A percentile compares a stretch with the other conserved stretches of the same genome.
Evolutionary conservation across 2,329 filamentous ascomycete species (phyloP).

Genomic region (Xylaria sp.): DNA sequence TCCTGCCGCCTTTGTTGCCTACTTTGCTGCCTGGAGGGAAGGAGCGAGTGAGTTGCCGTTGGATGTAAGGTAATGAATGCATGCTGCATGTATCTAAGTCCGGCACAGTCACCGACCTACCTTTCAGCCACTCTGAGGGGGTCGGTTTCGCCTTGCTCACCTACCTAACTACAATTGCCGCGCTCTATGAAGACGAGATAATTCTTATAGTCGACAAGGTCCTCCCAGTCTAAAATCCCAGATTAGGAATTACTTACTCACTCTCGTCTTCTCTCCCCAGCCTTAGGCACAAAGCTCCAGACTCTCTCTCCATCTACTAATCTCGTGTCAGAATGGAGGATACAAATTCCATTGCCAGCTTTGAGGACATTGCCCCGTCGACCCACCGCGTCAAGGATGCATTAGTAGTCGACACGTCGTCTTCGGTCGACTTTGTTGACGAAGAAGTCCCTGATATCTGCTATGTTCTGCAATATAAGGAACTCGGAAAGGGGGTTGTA

Average conservation of each 20-base stretch:
- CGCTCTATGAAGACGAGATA: neutral
- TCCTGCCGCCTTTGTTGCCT: slow-evolving; percentile 1
- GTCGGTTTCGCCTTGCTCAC: slow-evolving; percentile 14
- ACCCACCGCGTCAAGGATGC: slow-evolving; percentile 1
- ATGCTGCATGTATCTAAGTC: slow-evolving; percentile 1
- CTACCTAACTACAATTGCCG: neutral
- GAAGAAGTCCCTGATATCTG: slow-evolving; percentile 55
- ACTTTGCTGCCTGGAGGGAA: slow-evolving; percentile 24
- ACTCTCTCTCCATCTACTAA: neutral
- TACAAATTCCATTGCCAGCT: slow-evolving; percentile 49
- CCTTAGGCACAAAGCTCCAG: neutral
- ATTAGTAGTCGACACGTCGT: neutral
- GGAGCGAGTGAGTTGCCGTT: slow-evolving; percentile 2
- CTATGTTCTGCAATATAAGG: slow-evolving; percentile 57
- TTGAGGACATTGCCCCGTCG: slow-evolving; percentile 49
- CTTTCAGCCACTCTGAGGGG: neutral
- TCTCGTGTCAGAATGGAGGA: slow-evolving; percentile 44
- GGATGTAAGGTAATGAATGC: neutral
- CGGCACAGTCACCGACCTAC: neutral
- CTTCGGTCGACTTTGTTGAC: slow-evolving; percentile 38
- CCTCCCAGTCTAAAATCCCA: neutral
- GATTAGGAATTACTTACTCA: neutral
- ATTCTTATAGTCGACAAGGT: neutral
- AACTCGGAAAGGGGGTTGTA: slow-evolving; percentile 49
- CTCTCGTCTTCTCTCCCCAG: neutral